Percentiles rank a stretch among this genome's conserved stretches.
Conservation (phyloP, 2,329 filamentous ascomycete genomes). For the Fusarium dimerum region DNA sequence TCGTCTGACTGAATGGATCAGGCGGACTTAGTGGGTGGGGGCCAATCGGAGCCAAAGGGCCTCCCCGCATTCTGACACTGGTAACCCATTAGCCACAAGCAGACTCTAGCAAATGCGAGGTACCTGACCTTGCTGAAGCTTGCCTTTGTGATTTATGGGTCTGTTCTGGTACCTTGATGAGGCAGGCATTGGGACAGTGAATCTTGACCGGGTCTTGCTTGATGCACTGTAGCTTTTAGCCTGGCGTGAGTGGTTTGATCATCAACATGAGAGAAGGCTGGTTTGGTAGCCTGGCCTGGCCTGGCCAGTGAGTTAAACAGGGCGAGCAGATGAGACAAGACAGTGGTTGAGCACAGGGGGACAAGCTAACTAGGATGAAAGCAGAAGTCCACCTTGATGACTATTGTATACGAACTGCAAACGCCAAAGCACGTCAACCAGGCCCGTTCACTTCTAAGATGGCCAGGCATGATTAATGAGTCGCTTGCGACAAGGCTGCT, state of each 20-base stretch:
- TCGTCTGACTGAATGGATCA: constrained; percentile 35
- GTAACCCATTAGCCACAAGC: not conserved
- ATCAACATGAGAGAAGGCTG: too few relatives aligned
- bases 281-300: too few relatives aligned
- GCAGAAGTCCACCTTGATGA: too few relatives aligned
- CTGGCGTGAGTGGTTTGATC: not conserved
- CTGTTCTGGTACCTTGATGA: constrained; percentile 16
- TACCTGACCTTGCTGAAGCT: constrained; percentile 24
- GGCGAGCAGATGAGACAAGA: too few relatives aligned
- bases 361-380: too few relatives aligned
- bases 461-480: not conserved
- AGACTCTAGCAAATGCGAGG: constrained; percentile 13
- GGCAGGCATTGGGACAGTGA: constrained; percentile 12
- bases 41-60: constrained; percentile 27
- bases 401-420: too few relatives aligned
- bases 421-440: too few relatives aligned
- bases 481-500: not conserved
- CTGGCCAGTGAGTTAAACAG: too few relatives aligned
- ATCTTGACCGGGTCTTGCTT: constrained; percentile 10
- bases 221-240: constrained; percentile 16
- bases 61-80: constrained; percentile 28
- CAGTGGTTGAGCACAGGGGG: too few relatives aligned
- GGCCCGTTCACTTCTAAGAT: too few relatives aligned
- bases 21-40: constrained; percentile 27
- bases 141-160: constrained; percentile 13